phyloP scores from a whole-genome alignment of 805 yeast genomes.

The Ogataea siamensis region DNA sequence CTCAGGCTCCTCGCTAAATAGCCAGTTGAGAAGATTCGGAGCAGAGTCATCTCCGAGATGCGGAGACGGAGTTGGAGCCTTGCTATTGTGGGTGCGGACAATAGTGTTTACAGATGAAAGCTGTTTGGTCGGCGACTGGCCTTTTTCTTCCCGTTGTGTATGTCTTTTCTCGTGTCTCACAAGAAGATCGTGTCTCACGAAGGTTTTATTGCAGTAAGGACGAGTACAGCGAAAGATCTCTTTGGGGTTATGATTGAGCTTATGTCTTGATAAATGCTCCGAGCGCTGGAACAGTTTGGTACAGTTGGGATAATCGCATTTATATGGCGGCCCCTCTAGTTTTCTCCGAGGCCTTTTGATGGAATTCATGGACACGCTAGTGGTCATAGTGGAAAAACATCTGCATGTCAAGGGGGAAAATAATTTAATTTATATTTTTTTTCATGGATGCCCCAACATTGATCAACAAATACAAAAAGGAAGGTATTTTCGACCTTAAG shows the following conservation, averaged over 20 bases:
- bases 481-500: constrained; percentile 48
- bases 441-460: constrained; percentile 36
- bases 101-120: constrained; percentile 25
- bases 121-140: constrained; percentile 6
- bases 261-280: constrained; percentile 64
- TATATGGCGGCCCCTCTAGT: constrained; percentile 30
- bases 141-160: constrained; percentile 20
- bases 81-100: constrained; percentile 22
- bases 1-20: constrained; percentile 25
- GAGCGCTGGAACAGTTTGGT: constrained; percentile 55
- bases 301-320: constrained; percentile 49
- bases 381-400: no score
- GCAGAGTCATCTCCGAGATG: constrained; percentile 1
- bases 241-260: constrained; percentile 57
- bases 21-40: constrained; percentile 30
- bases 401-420: constrained; percentile 1
- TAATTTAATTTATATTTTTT: not conserved
- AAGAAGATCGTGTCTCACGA: constrained; percentile 59
- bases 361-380: no score
- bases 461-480: constrained; percentile 43
- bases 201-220: constrained; percentile 55
- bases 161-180: constrained; percentile 46
- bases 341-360: constrained; percentile 17
- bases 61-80: constrained; percentile 1
- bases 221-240: constrained; percentile 50